Evolutionary conservation across 192 early-diverging fungal genomes (phyloP).

Genomic region (Mortierella antarctica): DNA sequence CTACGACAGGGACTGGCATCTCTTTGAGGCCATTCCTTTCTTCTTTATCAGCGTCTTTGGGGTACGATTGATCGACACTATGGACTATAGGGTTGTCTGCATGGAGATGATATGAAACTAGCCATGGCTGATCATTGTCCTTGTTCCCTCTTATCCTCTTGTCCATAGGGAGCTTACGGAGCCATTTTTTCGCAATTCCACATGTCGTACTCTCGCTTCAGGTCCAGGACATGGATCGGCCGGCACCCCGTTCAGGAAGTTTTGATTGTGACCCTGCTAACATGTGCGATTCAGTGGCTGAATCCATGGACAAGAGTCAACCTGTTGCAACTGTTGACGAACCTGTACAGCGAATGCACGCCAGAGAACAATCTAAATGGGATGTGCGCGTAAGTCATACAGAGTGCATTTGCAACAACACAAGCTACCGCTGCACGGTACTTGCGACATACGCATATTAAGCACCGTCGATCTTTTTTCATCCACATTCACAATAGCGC

Average conservation of each 20-base stretch:
- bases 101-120: not conserved
- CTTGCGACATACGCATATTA: not conserved
- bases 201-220: slow-evolving; percentile 72
- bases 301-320: slow-evolving; percentile 53
- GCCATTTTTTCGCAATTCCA: slow-evolving; percentile 83
- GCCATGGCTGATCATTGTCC: not conserved
- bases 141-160: not conserved
- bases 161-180: slow-evolving; percentile 80
- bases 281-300: slow-evolving; percentile 68
- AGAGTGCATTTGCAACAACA: no score
- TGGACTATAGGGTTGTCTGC: no score
- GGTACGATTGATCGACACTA: slow-evolving; percentile 39
- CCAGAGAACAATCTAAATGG: slow-evolving; percentile 40
- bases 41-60: slow-evolving; percentile 86
- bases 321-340: slow-evolving; percentile 41
- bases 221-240: slow-evolving; percentile 76
- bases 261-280: slow-evolving; percentile 72
- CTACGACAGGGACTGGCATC: slow-evolving; percentile 90
- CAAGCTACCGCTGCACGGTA: no score
- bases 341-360: slow-evolving; percentile 48
- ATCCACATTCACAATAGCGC: slow-evolving; percentile 1
- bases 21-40: slow-evolving; percentile 92
- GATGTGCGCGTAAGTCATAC: slow-evolving; percentile 50
- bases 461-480: not conserved
- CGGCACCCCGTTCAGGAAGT: slow-evolving; percentile 83